These are phyloP conservation scores for Metschnikowia gelsemii DNA, from an alignment of 805 yeast genomes.

Conservation along the genomic window DNA sequence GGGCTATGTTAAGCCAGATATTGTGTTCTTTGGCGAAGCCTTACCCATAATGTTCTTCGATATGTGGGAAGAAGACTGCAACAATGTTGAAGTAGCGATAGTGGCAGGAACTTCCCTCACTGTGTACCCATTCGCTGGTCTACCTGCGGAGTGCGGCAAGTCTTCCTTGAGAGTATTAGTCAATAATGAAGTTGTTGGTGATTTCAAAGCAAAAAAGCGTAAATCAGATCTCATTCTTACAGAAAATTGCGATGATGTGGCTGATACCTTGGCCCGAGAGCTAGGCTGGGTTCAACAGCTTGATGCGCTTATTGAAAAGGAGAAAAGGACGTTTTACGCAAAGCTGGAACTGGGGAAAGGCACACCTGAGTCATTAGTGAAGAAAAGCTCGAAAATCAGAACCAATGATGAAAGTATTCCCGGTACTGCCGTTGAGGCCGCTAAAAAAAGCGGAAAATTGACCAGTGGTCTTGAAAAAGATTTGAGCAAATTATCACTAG, in stretches of 20 bases:
- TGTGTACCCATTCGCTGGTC: slow-evolving; percentile 85
- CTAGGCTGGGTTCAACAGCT: slow-evolving; percentile 68
- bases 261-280: slow-evolving; percentile 48
- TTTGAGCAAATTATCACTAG: slow-evolving; percentile 11
- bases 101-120: slow-evolving; percentile 92
- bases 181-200: slow-evolving; percentile 79
- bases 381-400: background rate
- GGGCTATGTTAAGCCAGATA: slow-evolving; percentile 88
- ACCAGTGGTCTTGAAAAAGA: slow-evolving; percentile 13
- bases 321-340: slow-evolving; percentile 9
- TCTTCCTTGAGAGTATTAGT: slow-evolving; percentile 58
- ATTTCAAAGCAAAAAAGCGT: slow-evolving; percentile 50
- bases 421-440: background rate
- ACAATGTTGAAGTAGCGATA: slow-evolving; percentile 63
- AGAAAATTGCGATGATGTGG: slow-evolving; percentile 67
- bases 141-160: slow-evolving; percentile 64
- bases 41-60: slow-evolving; percentile 71
- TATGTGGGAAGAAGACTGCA: slow-evolving; percentile 58
- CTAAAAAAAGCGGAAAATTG: slow-evolving; percentile 6
- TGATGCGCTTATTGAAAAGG: slow-evolving; percentile 33
- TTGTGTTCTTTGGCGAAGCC: slow-evolving; percentile 91
- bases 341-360: background rate
- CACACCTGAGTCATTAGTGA: background rate
- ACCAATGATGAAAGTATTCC: background rate
- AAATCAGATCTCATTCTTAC: slow-evolving; percentile 58